Percentiles rank a stretch among this genome's conserved stretches.
These are phyloP conservation scores for Sporothrix mexicana DNA, from an alignment of 2,329 filamentous ascomycete species.

Conservation along the genomic window DNA sequence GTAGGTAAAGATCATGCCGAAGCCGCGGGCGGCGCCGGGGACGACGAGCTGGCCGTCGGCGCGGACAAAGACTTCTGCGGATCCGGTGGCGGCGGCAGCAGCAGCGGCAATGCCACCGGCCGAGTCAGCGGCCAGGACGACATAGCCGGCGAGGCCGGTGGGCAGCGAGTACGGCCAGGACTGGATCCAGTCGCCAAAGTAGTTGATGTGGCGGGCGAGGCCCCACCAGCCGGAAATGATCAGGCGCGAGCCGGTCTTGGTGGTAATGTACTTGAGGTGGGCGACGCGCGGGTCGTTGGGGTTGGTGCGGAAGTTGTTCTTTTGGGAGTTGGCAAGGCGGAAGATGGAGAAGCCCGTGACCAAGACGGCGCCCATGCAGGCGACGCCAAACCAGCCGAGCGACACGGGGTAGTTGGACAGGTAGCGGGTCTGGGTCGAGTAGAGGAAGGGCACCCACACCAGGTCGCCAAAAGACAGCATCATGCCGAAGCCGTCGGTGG, in stretches of 20 bases:
- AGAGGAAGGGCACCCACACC: conserved; percentile 90
- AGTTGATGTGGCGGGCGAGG: conserved; percentile 89
- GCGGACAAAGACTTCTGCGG: conserved; percentile 52
- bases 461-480: conserved; percentile 95
- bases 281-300: conserved; percentile 78
- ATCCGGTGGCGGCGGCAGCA: conserved; percentile 51
- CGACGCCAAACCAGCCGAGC: conserved; percentile 72
- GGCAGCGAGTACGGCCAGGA: conserved; percentile 89
- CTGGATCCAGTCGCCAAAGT: conserved; percentile 94
- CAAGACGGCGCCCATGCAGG: conserved; percentile 70
- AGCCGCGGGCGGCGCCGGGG: conserved; percentile 75
- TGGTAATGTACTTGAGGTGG: conserved; percentile 86
- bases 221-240: conserved; percentile 94
- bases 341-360: conserved; percentile 85
- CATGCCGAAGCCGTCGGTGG: conserved; percentile 89
- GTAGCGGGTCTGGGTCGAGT: conserved; percentile 83
- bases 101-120: conserved; percentile 55
- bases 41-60: conserved; percentile 68
- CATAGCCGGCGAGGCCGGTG: conserved; percentile 82
- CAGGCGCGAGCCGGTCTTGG: conserved; percentile 78
- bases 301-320: conserved; percentile 91
- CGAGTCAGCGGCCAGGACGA: conserved; percentile 65
- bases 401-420: conserved; percentile 79
- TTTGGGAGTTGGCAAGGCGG: conserved; percentile 91
- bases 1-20: conserved; percentile 88